Evolutionary conservation across 495 filamentous ascomycete species (phyloP), one percentile per base, ranked within the genome.

Genomic region (Lepraria neglecta): DNA sequence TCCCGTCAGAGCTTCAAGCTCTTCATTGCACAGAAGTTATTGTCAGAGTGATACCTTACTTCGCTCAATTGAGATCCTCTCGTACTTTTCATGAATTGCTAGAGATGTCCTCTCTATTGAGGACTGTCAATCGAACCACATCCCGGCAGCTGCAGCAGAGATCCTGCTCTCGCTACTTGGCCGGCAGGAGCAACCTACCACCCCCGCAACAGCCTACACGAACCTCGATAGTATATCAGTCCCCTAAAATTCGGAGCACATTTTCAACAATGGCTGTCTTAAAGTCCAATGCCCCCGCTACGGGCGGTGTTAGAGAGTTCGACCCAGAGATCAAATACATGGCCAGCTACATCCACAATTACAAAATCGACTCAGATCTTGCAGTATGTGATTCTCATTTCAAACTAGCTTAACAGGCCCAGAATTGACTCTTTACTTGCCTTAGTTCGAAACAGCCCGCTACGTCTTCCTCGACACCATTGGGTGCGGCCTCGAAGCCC

Each of bases 251-350:
- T 14, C 42, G 30, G 30, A 46, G 30, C 3, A 3, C 11, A 0
- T 81, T 80, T 61, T 78, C 77, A 40, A 81, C 75, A 46, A 81
- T 81, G 78, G 67, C 77, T 43, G 65, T 74, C 43, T 72, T 77
- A 56, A 73, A 74, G 58, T 73, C 71, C 57, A 71, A 71, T 58
- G 73, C 76, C 44, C 75, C 76, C 27, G 60, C 68, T 31, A 66
- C 68, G 12, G 58, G 67, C n/a, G 64, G 63, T 59, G 72, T 74
- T 7, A 53, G 65, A 38, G 58, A 85, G 65, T 92, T 89, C 71
- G 94, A 98, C 71, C 84, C 87, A 59, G 95, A 97, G 74, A 90
- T 97, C 69, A 82, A 84, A 75, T 95, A 97, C 70, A 94, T 97
- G 78, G 92, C 94, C 27, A 82, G 79, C 73, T 98, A 97, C 74